Percentiles rank a stretch among this genome's conserved stretches.
These are phyloP conservation scores for Pseudoneurospora amorphoporcata DNA, from an alignment of 495 filamentous ascomycete species.

Conservation along the genomic window DNA sequence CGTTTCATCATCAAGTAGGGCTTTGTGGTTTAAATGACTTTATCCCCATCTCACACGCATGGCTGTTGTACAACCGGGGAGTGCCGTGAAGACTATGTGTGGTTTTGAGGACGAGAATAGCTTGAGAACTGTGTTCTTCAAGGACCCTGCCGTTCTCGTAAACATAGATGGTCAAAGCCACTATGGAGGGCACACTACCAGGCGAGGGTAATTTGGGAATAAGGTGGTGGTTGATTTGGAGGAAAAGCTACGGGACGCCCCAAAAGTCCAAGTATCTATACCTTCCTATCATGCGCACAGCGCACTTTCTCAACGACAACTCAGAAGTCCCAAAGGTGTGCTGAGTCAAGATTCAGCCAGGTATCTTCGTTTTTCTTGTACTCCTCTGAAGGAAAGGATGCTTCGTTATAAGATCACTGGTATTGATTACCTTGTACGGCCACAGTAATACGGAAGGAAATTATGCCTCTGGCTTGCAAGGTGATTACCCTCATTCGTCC, in stretches of 20 bases:
- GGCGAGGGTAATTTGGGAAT: too few relatives aligned
- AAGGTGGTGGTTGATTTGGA: too few relatives aligned
- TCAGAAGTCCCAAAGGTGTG: too few relatives aligned
- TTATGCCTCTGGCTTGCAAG: background rate
- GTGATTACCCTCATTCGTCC: background rate
- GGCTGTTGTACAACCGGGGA: background rate
- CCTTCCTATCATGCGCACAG: too few relatives aligned
- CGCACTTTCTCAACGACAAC: too few relatives aligned
- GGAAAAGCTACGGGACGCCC: too few relatives aligned
- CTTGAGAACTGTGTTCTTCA: background rate
- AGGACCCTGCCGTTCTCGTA: background rate
- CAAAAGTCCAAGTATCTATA: too few relatives aligned
- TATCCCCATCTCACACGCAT: background rate
- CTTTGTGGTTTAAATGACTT: background rate
- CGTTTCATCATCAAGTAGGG: background rate
- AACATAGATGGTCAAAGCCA: background rate
- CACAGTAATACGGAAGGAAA: background rate
- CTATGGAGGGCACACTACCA: too few relatives aligned
- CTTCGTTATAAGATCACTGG: background rate
- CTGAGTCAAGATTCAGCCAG: too few relatives aligned
- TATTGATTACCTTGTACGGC: background rate
- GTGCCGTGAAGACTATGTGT: background rate
- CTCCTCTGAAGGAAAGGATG: slow-evolving; percentile 13
- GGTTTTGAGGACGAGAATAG: background rate
- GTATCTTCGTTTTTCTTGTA: slow-evolving; percentile 5